Conservation (phyloP, 2,329 filamentous ascomycete species). For the Cryphonectria carpinicola region DNA sequence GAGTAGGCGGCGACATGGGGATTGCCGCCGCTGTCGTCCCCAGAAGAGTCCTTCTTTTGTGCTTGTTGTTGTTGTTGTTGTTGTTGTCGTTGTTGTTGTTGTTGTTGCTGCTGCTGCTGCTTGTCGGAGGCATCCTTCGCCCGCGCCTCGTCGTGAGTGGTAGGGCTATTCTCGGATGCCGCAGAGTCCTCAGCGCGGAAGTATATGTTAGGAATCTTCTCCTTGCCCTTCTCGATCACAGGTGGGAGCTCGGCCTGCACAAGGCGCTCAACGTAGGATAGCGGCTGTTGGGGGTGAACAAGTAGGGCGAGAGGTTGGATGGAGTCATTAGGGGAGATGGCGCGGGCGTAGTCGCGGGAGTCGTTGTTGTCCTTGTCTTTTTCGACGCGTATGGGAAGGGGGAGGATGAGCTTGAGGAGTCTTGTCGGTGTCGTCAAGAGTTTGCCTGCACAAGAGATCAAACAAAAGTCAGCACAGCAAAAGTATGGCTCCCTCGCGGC, state of each 20-base stretch:
- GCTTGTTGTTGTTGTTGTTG: slow-evolving; percentile 19
- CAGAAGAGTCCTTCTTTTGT: background rate
- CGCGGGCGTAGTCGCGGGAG: slow-evolving; percentile 40
- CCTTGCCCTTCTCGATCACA: slow-evolving; percentile 64
- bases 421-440: slow-evolving; percentile 80
- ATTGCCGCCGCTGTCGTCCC: slow-evolving; percentile 28
- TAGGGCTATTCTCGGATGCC: slow-evolving; percentile 54
- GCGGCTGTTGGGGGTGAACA: slow-evolving; percentile 85
- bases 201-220: slow-evolving; percentile 73
- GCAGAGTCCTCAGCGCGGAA: slow-evolving; percentile 81
- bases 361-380: slow-evolving; percentile 41
- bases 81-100: slow-evolving; percentile 20
- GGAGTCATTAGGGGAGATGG: slow-evolving; percentile 42
- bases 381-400: slow-evolving; percentile 58
- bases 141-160: slow-evolving; percentile 38
- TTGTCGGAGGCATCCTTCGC: slow-evolving; percentile 33
- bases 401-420: slow-evolving; percentile 79
- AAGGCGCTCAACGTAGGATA: slow-evolving; percentile 86
- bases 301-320: slow-evolving; percentile 86
- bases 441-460: slow-evolving; percentile 57
- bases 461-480: slow-evolving; percentile 11
- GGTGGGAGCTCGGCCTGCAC: slow-evolving; percentile 86
- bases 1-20: slow-evolving; percentile 69
- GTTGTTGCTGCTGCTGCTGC: slow-evolving; percentile 30
- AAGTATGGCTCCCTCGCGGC: too few species aligned